Conservation (phyloP, 2,329 filamentous ascomycete genomes). For the Fusarium equiseti region DNA sequence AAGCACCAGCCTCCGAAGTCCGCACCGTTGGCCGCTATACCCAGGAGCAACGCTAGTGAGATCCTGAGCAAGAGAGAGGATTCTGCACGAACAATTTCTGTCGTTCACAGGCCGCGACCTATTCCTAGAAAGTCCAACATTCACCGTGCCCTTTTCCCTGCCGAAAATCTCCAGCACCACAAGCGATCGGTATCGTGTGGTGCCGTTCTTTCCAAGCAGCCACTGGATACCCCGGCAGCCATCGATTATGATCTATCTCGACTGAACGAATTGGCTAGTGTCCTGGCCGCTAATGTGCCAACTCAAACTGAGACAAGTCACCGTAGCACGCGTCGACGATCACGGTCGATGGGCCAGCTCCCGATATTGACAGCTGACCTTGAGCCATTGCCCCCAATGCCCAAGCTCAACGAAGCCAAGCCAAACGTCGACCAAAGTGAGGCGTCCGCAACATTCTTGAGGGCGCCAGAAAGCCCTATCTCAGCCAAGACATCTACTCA, state of each 20-base stretch:
- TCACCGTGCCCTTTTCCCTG: constrained; percentile 62
- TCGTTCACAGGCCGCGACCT: constrained; percentile 68
- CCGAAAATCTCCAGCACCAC: constrained; percentile 57
- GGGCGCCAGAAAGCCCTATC: constrained; percentile 15
- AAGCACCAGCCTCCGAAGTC: constrained; percentile 22
- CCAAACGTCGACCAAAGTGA: constrained; percentile 8
- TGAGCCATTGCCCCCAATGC: constrained; percentile 6
- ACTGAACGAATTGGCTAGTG: constrained; percentile 57
- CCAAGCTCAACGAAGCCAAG: constrained; percentile 10
- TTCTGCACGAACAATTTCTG: constrained; percentile 31
- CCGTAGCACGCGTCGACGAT: constrained; percentile 45
- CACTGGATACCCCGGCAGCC: constrained; percentile 63
- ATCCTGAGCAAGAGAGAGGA: constrained; percentile 14
- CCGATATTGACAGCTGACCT: constrained; percentile 33
- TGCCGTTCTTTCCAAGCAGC: constrained; percentile 60
- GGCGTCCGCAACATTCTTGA: neutral
- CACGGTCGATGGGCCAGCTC: constrained; percentile 45
- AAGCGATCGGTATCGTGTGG: constrained; percentile 64
- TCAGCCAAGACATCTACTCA: constrained; percentile 7
- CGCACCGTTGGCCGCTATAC: constrained; percentile 35
- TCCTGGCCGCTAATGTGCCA: constrained; percentile 15
- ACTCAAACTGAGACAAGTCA: constrained; percentile 4
- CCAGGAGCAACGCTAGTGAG: constrained; percentile 36
- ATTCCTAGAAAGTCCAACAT: constrained; percentile 63
- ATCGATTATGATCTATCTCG: constrained; percentile 56